Conservation (phyloP, 2,329 filamentous ascomycete genomes). For the Coniochaeta hoffmannii region DNA sequence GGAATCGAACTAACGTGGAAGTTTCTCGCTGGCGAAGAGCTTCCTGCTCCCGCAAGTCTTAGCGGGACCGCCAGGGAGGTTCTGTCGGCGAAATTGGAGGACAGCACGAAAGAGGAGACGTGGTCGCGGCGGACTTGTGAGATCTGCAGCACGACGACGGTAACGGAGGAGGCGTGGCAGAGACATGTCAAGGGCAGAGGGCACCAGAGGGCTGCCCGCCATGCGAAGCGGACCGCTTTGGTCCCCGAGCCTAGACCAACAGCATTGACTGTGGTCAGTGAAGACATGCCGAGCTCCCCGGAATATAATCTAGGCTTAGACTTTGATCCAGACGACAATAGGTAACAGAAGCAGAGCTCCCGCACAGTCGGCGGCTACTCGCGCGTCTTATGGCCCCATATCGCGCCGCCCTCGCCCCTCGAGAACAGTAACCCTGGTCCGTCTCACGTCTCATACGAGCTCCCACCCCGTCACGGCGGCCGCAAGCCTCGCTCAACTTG, state of each 20-base stretch:
- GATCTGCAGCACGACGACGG: constrained; percentile 57
- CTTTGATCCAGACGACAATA: neutral
- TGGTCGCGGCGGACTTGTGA: constrained; percentile 60
- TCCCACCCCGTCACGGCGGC: constrained; percentile 64
- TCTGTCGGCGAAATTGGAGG: constrained; percentile 40
- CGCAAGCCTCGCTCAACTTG: constrained; percentile 57
- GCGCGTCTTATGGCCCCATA: constrained; percentile 75
- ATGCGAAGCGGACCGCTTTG: constrained; percentile 20
- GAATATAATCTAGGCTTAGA: neutral
- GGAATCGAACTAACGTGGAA: constrained; percentile 53
- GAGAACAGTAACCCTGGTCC: constrained; percentile 63
- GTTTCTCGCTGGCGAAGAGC: constrained; percentile 52
- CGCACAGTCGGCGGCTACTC: constrained; percentile 82
- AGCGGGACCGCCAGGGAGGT: constrained; percentile 43
- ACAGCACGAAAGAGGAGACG: constrained; percentile 43
- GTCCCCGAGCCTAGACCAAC: constrained; percentile 6
- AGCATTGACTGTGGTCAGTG: neutral
- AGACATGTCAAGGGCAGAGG: constrained; percentile 35
- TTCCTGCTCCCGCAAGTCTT: constrained; percentile 43
- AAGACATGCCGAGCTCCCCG: neutral
- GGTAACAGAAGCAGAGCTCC: constrained; percentile 43
- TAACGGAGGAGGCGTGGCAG: constrained; percentile 47
- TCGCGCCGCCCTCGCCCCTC: constrained; percentile 58
- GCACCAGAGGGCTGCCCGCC: constrained; percentile 24
- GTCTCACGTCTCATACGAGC: constrained; percentile 70